These are phyloP conservation scores for Podaxis pistillaris DNA, from an alignment of 768 basidiomycete genomes.

Conservation along the genomic window DNA sequence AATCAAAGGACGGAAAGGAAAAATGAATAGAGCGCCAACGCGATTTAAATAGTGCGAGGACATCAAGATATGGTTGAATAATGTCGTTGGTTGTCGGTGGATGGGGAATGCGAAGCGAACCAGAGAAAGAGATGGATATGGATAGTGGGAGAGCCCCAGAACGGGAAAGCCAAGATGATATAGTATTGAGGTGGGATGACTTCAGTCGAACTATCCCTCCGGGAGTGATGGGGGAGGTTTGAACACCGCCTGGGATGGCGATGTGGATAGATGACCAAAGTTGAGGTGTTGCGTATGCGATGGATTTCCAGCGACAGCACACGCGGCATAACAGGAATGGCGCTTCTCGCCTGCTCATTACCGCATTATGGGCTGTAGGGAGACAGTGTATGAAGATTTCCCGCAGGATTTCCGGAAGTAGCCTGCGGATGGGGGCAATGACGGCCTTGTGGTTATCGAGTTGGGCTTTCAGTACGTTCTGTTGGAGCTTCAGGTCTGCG, in stretches of 20 bases:
- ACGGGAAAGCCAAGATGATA: conserved; percentile 3
- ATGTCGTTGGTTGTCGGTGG: background rate
- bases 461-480: background rate
- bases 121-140: background rate
- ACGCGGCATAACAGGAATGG: conserved; percentile 20
- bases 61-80: background rate
- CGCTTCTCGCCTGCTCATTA: conserved; percentile 14
- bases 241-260: conserved; percentile 2
- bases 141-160: background rate
- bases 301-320: conserved; percentile 19
- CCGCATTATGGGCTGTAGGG: conserved; percentile 14
- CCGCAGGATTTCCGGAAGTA: conserved; percentile 22
- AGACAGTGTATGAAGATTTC: conserved; percentile 22
- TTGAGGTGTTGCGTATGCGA: conserved; percentile 15
- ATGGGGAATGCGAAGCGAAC: background rate
- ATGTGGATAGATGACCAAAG: conserved; percentile 21
- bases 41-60: background rate
- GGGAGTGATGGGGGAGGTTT: background rate
- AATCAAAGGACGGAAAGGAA: background rate
- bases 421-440: conserved; percentile 15
- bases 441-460: background rate
- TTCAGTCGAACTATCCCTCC: background rate
- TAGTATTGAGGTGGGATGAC: background rate
- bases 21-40: background rate
- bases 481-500: background rate